phyloP scores from a whole-genome alignment of 2,329 filamentous ascomycete species.

The Colletotrichum agaves region DNA sequence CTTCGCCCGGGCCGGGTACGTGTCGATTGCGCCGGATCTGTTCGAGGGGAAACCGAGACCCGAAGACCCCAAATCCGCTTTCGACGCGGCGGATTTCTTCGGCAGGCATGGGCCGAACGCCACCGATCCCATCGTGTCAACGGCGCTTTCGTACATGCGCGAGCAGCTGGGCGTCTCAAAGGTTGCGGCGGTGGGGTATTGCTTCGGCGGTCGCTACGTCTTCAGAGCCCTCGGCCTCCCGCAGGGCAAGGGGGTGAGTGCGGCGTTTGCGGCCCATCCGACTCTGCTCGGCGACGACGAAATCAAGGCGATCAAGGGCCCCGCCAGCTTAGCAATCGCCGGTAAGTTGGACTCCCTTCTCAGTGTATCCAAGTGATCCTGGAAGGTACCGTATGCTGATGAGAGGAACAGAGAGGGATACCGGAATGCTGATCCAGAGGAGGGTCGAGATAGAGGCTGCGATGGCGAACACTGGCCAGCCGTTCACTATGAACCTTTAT shows the following conservation, averaged over 20 bases:
- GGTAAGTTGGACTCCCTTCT: conserved; percentile 48
- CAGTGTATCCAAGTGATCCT: neutral
- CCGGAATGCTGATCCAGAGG: conserved; percentile 65
- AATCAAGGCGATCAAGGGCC: conserved; percentile 64
- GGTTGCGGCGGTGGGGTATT: conserved; percentile 70
- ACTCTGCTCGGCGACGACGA: conserved; percentile 69
- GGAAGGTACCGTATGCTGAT: neutral
- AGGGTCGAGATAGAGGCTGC: conserved; percentile 46
- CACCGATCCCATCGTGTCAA: conserved; percentile 58
- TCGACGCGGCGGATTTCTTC: conserved; percentile 54
- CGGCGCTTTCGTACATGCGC: conserved; percentile 57
- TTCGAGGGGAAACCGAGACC: conserved; percentile 68
- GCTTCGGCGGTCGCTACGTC: conserved; percentile 71
- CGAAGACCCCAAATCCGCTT: conserved; percentile 44
- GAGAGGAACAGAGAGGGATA: conserved; percentile 62
- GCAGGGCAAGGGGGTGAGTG: conserved; percentile 62
- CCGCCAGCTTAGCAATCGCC: conserved; percentile 71
- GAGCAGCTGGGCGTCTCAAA: conserved; percentile 58
- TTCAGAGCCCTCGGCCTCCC: conserved; percentile 59
- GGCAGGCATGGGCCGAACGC: conserved; percentile 50
- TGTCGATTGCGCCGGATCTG: conserved; percentile 72
- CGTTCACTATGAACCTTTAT: conserved; percentile 59
- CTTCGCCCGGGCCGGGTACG: conserved; percentile 74
- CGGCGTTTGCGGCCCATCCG: conserved; percentile 72
- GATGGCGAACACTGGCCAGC: conserved; percentile 17